Conservation (phyloP, 805 yeast genomes). For the Pichia ethanolica region DNA sequence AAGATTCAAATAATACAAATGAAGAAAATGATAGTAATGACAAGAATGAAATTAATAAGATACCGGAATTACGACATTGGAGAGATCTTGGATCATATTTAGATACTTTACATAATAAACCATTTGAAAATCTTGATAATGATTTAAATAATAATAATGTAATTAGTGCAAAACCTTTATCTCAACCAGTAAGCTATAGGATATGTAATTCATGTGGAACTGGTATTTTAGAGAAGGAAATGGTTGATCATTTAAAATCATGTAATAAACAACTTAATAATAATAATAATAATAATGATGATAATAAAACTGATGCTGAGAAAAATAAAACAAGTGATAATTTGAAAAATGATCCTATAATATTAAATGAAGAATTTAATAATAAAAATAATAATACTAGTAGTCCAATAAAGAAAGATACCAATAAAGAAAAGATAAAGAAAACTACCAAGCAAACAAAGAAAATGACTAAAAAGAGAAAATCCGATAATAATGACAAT, state of each 20-base stretch:
- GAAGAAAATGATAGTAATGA: not conserved
- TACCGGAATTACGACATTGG: constrained; percentile 26
- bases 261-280: constrained; percentile 26
- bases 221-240: constrained; percentile 33
- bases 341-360: constrained; percentile 19
- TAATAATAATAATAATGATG: not conserved
- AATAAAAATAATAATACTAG: too few relatives aligned
- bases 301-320: too few relatives aligned
- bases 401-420: not conserved
- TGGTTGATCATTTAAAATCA: constrained; percentile 32
- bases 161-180: constrained; percentile 28
- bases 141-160: constrained; percentile 2
- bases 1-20: not conserved
- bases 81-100: constrained; percentile 30
- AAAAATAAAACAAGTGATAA: not conserved
- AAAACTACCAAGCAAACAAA: not conserved
- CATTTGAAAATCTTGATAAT: constrained; percentile 5
- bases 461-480: constrained; percentile 1
- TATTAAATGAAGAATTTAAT: too few relatives aligned
- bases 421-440: not conserved
- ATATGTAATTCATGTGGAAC: constrained; percentile 41
- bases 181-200: constrained; percentile 33
- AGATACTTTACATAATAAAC: constrained; percentile 21
- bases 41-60: not conserved
- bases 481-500: not conserved